These are phyloP conservation scores for Selaginella moellendorffii DNA, from an alignment of 75 land plant species.

Conservation along the genomic window DNA sequence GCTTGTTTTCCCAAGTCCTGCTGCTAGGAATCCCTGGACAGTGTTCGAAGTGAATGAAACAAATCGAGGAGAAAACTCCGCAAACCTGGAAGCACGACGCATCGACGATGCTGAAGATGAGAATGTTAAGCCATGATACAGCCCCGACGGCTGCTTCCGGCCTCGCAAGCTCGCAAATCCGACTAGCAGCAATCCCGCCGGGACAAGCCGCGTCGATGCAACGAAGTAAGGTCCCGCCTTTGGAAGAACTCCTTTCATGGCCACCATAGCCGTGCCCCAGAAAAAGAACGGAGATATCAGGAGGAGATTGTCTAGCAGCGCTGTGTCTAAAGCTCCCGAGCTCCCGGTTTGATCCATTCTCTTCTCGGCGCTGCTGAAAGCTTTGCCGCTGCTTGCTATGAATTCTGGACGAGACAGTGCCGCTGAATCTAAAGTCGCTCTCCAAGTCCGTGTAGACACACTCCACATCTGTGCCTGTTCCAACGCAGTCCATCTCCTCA, in stretches of 20 bases:
- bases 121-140: conserved; percentile 62
- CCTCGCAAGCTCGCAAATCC: conserved; percentile 42
- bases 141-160: conserved; percentile 46
- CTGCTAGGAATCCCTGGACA: conserved; percentile 81
- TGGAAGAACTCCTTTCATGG: conserved; percentile 88
- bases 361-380: not conserved
- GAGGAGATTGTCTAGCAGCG: conserved; percentile 35
- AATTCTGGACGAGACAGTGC: conserved; percentile 6
- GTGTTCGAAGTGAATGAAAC: not conserved
- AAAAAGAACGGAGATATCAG: conserved; percentile 94
- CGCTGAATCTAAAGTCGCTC: not conserved
- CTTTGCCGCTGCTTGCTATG: not conserved
- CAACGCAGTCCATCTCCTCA: conserved; percentile 42
- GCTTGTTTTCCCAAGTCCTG: conserved; percentile 79
- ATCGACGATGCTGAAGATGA: conserved; percentile 64
- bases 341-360: not conserved
- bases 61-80: not conserved
- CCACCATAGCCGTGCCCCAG: conserved; percentile 99
- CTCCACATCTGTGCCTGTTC: conserved; percentile 56
- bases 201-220: conserved; percentile 60
- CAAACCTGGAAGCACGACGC: conserved; percentile 87
- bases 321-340: not conserved
- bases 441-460: conserved; percentile 25
- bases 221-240: conserved; percentile 86
- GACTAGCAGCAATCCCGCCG: conserved; percentile 56